A percentile compares a stretch with the other conserved stretches of the same genome.
phyloP scores from a whole-genome alignment of 2,329 filamentous ascomycete genomes.

The Fusarium pseudonygamai region DNA sequence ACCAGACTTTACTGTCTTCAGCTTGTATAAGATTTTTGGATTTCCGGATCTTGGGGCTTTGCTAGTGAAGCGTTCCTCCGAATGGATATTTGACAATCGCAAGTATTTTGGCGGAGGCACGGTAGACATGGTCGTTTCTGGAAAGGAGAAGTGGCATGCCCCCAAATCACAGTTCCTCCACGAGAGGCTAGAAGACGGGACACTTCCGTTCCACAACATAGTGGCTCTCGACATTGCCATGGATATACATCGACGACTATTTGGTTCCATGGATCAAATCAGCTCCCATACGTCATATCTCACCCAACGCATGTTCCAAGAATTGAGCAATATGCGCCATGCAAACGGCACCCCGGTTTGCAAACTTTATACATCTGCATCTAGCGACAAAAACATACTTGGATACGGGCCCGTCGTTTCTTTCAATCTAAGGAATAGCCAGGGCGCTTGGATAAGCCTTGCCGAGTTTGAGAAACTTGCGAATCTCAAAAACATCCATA shows the following conservation, averaged over 20 bases:
- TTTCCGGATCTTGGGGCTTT: slow-evolving; percentile 91
- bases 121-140: slow-evolving; percentile 84
- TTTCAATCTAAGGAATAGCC: slow-evolving; percentile 79
- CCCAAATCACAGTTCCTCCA: slow-evolving; percentile 78
- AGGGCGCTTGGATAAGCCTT: slow-evolving; percentile 80
- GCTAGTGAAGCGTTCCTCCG: slow-evolving; percentile 78
- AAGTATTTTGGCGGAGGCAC: slow-evolving; percentile 95
- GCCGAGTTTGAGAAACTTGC: slow-evolving; percentile 89
- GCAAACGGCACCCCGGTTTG: slow-evolving; percentile 74
- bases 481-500: slow-evolving; percentile 78
- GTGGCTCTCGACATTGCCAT: slow-evolving; percentile 82
- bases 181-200: slow-evolving; percentile 89
- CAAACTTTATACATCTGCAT: slow-evolving; percentile 65
- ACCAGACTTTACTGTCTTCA: slow-evolving; percentile 87
- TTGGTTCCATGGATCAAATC: slow-evolving; percentile 74
- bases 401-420: slow-evolving; percentile 79
- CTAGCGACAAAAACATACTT: slow-evolving; percentile 39
- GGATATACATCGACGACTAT: slow-evolving; percentile 73
- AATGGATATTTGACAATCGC: slow-evolving; percentile 69
- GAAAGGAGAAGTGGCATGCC: slow-evolving; percentile 85
- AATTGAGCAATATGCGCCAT: slow-evolving; percentile 71
- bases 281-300: slow-evolving; percentile 77
- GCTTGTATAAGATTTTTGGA: slow-evolving; percentile 98
- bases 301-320: slow-evolving; percentile 64
- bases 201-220: slow-evolving; percentile 89